These are phyloP conservation scores for Blastocrithidia nonstop DNA, from an alignment of 208 protist genomes.

Conservation along the genomic window DNA sequence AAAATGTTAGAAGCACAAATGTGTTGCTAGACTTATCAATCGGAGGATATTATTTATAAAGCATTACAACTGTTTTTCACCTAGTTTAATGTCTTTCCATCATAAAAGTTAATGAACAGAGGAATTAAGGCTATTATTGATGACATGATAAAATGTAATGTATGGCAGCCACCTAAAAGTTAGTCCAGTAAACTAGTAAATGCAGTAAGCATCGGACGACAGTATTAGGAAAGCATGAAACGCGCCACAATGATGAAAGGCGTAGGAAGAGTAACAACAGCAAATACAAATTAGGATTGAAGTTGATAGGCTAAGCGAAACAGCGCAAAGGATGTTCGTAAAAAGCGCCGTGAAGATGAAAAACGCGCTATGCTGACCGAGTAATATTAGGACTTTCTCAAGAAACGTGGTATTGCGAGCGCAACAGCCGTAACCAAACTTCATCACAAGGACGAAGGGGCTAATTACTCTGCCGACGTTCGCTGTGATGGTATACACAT, in stretches of 20 bases:
- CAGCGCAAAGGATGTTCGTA: constrained; percentile 74
- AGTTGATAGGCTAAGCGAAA: constrained; percentile 80
- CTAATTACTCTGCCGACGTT: constrained; percentile 70
- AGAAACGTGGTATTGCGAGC: constrained; percentile 66
- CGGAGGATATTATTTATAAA: constrained; percentile 53
- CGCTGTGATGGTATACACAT: constrained; percentile 80
- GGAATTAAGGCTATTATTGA: constrained; percentile 23
- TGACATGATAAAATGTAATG: constrained; percentile 34
- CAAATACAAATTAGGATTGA: constrained; percentile 85
- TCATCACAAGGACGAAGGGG: constrained; percentile 67
- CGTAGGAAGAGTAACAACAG: constrained; percentile 57
- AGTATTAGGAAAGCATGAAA: constrained; percentile 80
- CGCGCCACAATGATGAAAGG: constrained; percentile 67
- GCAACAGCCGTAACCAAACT: constrained; percentile 65
- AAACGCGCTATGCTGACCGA: constrained; percentile 77
- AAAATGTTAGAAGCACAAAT: constrained; percentile 81
- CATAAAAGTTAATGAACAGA: constrained; percentile 16
- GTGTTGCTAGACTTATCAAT: constrained; percentile 56
- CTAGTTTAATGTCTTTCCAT: constrained; percentile 58
- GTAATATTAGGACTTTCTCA: constrained; percentile 83
- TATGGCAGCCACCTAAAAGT: constrained; percentile 57
- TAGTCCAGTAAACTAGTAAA: constrained; percentile 50
- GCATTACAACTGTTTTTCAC: constrained; percentile 57
- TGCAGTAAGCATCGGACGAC: constrained; percentile 70
- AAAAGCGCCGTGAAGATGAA: constrained; percentile 81